Percentiles rank a stretch among this genome's conserved stretches.
phyloP scores from a whole-genome alignment of 352 stramenopile species.

The Globisporangium echinulatum region DNA sequence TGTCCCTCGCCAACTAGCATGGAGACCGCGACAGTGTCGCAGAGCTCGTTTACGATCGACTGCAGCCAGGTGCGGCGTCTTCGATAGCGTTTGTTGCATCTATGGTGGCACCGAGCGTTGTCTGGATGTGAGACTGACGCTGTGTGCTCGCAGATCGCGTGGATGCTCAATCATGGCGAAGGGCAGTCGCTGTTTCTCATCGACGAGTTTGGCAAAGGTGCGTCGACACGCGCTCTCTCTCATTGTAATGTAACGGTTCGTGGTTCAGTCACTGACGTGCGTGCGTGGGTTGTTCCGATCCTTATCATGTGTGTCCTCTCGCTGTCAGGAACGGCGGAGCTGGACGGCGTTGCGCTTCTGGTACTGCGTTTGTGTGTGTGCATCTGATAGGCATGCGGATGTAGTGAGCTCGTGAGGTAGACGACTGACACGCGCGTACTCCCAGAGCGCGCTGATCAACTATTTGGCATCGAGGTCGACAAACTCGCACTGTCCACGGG shows the following conservation, averaged over 20 bases:
- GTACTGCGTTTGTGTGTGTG: constrained; percentile 22
- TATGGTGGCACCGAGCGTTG: not conserved
- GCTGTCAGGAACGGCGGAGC: constrained; percentile 51
- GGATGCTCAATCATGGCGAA: constrained; percentile 75
- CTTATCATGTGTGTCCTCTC: not conserved
- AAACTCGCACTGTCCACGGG: constrained; percentile 28
- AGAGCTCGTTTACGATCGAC: constrained; percentile 87
- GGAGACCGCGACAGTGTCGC: constrained; percentile 63
- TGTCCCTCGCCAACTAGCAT: constrained; percentile 26
- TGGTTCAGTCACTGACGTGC: not conserved
- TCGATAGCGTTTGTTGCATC: not conserved
- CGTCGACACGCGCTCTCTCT: too few relatives aligned
- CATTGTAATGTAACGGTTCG: not conserved
- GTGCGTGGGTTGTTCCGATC: not conserved
- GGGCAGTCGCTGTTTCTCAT: constrained; percentile 67
- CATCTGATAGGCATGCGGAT: not conserved
- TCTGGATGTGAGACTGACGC: not conserved
- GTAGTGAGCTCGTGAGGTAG: not conserved
- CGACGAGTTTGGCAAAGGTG: constrained; percentile 86
- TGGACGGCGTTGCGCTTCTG: constrained; percentile 70
- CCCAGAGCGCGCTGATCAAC: constrained; percentile 52
- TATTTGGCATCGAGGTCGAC: constrained; percentile 34
- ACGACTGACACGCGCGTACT: constrained; percentile 10
- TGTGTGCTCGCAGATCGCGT: constrained; percentile 43
- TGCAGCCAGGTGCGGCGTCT: constrained; percentile 57